These are phyloP conservation scores for Monosporozyma yasuniensis DNA, from an alignment of 805 yeast species.

Conservation along the genomic window DNA sequence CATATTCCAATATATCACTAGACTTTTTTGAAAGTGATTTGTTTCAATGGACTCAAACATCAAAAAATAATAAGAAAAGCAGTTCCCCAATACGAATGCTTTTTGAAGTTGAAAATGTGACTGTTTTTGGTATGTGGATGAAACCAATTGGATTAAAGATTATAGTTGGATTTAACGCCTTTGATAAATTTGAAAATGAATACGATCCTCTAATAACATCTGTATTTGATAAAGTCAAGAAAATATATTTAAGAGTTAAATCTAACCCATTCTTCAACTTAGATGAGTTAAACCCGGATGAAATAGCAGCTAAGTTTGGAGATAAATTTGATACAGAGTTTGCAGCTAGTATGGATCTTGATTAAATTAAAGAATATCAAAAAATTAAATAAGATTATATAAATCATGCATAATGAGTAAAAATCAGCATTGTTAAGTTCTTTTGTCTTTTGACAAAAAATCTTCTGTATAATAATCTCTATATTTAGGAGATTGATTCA, in stretches of 20 bases:
- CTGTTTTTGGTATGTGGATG: slow-evolving; percentile 25
- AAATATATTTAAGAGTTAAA: slow-evolving; percentile 19
- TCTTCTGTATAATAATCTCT: slow-evolving; percentile 3
- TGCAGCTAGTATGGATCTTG: background rate
- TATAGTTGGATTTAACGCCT: slow-evolving; percentile 20
- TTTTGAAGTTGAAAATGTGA: slow-evolving; percentile 24
- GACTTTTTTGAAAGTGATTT: slow-evolving; percentile 27
- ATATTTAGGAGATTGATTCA: slow-evolving; percentile 36
- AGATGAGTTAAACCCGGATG: slow-evolving; percentile 7
- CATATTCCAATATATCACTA: slow-evolving; percentile 26
- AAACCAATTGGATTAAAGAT: slow-evolving; percentile 26
- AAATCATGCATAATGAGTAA: background rate
- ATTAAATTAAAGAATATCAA: background rate
- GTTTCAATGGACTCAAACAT: slow-evolving; percentile 14
- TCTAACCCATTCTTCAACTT: slow-evolving; percentile 21
- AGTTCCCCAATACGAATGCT: slow-evolving; percentile 15
- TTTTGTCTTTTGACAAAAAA: background rate
- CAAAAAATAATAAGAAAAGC: slow-evolving; percentile 9
- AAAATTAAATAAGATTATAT: background rate
- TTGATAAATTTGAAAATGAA: slow-evolving; percentile 1
- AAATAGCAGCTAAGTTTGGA: slow-evolving; percentile 13
- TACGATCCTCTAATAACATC: slow-evolving; percentile 2
- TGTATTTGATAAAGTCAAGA: slow-evolving; percentile 19
- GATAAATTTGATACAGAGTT: slow-evolving; percentile 4
- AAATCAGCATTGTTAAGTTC: background rate